Conservation (phyloP, 805 yeast genomes). For the Wickerhamomyces tratensis region DNA sequence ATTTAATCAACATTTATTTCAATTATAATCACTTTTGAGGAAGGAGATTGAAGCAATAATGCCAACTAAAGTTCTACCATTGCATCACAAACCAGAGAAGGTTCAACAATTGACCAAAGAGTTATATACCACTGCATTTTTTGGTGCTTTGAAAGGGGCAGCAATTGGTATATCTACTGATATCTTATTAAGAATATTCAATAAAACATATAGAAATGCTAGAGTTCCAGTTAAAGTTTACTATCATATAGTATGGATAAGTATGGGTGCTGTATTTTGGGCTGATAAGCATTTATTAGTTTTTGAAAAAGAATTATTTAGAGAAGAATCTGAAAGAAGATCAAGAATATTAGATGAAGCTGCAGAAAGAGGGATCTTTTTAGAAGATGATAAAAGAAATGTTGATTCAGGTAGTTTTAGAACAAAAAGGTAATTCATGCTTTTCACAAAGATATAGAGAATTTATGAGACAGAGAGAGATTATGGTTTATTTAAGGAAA, state of each 20-base stretch:
- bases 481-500: no score
- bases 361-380: conserved; percentile 33
- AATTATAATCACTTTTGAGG: no score
- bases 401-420: conserved; percentile 3
- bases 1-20: no score
- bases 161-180: conserved; percentile 25
- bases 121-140: conserved; percentile 26
- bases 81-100: conserved; percentile 28
- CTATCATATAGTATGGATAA: conserved; percentile 31
- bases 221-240: conserved; percentile 30
- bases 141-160: conserved; percentile 34
- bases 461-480: no score
- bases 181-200: conserved; percentile 22
- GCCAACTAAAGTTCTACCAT: conserved; percentile 17
- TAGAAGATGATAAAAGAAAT: conserved; percentile 23
- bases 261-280: conserved; percentile 30
- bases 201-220: conserved; percentile 26
- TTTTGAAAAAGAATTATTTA: conserved; percentile 24
- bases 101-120: conserved; percentile 26
- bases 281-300: conserved; percentile 30
- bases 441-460: no score
- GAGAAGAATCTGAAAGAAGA: conserved; percentile 25
- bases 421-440: no score
- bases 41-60: no score
- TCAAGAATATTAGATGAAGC: conserved; percentile 29